A percentile compares a stretch with the other conserved stretches of the same genome.
Conservation (phyloP, 306 rosid species). For the Elaeagnus macrophylla region DNA sequence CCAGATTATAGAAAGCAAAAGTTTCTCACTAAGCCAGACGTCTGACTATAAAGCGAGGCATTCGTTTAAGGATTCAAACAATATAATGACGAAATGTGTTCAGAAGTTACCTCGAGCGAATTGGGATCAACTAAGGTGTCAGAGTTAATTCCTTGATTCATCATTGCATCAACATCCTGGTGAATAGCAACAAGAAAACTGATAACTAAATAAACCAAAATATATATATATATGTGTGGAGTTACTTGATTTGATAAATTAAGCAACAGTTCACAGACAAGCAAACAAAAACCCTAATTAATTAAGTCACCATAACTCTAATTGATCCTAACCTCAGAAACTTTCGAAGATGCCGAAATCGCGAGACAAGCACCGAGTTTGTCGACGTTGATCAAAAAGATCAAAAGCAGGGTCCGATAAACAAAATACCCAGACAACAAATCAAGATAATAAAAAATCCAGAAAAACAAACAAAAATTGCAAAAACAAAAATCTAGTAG, state of each 20-base stretch:
- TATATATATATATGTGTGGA: no score
- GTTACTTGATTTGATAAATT: background rate
- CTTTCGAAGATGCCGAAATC: slow-evolving; percentile 7
- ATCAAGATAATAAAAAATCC: slow-evolving; percentile 29
- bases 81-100: background rate
- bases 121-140: slow-evolving; percentile 62
- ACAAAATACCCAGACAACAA: slow-evolving; percentile 26
- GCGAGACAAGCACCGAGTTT: slow-evolving; percentile 9
- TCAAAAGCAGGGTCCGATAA: slow-evolving; percentile 14
- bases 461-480: background rate
- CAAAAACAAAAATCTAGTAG: slow-evolving; percentile 13
- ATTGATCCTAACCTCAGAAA: slow-evolving; percentile 32
- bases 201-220: background rate
- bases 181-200: slow-evolving; percentile 7
- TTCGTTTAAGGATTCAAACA: no score
- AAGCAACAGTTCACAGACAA: slow-evolving; percentile 6
- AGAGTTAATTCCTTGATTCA: slow-evolving; percentile 67
- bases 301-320: slow-evolving; percentile 16
- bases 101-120: slow-evolving; percentile 52
- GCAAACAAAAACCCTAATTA: slow-evolving; percentile 47
- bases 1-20: no score
- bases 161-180: slow-evolving; percentile 47
- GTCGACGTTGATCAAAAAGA: slow-evolving; percentile 13
- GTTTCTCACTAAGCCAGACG: no score
- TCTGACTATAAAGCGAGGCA: no score